Percentiles rank a stretch among this genome's conserved stretches.
Evolutionary conservation across 2,329 filamentous ascomycete genomes (phyloP).

Genomic region (Macrophomina pseudophaseolina): DNA sequence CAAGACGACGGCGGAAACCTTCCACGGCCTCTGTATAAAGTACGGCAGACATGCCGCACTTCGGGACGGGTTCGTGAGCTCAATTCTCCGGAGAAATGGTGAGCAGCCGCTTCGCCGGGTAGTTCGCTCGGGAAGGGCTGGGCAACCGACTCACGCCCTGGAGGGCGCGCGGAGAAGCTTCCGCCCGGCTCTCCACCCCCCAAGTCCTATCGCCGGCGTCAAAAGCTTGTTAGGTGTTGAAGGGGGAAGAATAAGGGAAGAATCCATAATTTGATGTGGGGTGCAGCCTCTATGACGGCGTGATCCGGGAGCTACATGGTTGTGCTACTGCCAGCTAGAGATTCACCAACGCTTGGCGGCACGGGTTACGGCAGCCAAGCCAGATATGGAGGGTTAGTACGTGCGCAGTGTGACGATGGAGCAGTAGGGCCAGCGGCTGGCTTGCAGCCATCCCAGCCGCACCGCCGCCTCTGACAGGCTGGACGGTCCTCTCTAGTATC

Average conservation of each 20-base stretch:
- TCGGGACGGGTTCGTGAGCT: neutral
- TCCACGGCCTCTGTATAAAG: neutral
- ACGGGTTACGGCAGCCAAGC: constrained; percentile 9
- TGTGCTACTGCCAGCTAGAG: neutral
- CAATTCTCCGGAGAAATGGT: neutral
- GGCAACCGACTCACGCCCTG: neutral
- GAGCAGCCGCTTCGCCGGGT: neutral
- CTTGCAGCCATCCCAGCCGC: neutral
- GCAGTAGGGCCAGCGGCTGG: constrained; percentile 10
- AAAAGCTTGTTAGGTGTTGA: neutral
- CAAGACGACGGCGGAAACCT: neutral
- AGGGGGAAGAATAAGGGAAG: neutral
- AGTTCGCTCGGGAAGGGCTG: neutral
- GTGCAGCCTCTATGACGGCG: constrained; percentile 10
- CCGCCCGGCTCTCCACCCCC: constrained; percentile 14
- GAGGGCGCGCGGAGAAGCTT: neutral
- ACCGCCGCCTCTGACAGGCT: neutral
- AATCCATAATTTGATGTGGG: neutral
- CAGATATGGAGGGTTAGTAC: neutral
- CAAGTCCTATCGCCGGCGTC: neutral
- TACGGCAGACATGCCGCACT: neutral
- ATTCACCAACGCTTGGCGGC: neutral
- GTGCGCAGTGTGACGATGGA: neutral
- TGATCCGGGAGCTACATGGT: neutral
- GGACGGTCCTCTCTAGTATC: neutral